phyloP scores from a whole-genome alignment of 2,329 filamentous ascomycete species.

The Coleophoma crateriformis region DNA sequence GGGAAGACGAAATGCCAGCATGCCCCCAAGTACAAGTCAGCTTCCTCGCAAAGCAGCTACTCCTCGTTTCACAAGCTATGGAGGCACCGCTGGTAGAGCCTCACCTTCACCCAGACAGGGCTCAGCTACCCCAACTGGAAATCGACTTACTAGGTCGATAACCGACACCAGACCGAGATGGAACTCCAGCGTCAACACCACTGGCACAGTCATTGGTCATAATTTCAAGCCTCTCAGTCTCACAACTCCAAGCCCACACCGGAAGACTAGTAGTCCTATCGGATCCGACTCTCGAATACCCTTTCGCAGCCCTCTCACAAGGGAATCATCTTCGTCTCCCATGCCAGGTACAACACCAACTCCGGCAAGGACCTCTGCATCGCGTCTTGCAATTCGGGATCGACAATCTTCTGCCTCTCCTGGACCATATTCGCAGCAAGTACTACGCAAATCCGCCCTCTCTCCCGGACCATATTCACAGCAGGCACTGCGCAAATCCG shows the following conservation, averaged over 20 bases:
- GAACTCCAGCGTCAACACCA: conserved; percentile 63
- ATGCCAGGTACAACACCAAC: conserved; percentile 19
- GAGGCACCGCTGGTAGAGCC: conserved; percentile 33
- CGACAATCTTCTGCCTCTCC: conserved; percentile 44
- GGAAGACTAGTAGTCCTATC: conserved; percentile 11
- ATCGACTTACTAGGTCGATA: conserved; percentile 37
- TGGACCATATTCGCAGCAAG: conserved; percentile 33
- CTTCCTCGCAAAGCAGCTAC: conserved; percentile 29
- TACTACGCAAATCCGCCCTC: conserved; percentile 8
- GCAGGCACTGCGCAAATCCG: no score
- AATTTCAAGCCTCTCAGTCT: conserved; percentile 59
- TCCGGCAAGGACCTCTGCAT: conserved; percentile 13
- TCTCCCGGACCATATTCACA: conserved; percentile 40
- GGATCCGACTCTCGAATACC: conserved; percentile 24
- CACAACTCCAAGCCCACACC: conserved; percentile 32
- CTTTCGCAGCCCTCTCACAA: conserved; percentile 20
- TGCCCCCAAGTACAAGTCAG: conserved; percentile 31
- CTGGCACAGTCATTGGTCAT: conserved; percentile 60
- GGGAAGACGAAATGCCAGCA: conserved; percentile 37
- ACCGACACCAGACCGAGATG: conserved; percentile 62
- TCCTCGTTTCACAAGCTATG: conserved; percentile 29
- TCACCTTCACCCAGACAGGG: conserved; percentile 32
- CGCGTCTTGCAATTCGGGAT: conserved; percentile 45
- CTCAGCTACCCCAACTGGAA: conserved; percentile 44
- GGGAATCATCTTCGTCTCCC: conserved; percentile 22